Base-by-base conservation (phyloP, 768 basidiomycete species). In the Auricularia auricula-judae region DNA sequence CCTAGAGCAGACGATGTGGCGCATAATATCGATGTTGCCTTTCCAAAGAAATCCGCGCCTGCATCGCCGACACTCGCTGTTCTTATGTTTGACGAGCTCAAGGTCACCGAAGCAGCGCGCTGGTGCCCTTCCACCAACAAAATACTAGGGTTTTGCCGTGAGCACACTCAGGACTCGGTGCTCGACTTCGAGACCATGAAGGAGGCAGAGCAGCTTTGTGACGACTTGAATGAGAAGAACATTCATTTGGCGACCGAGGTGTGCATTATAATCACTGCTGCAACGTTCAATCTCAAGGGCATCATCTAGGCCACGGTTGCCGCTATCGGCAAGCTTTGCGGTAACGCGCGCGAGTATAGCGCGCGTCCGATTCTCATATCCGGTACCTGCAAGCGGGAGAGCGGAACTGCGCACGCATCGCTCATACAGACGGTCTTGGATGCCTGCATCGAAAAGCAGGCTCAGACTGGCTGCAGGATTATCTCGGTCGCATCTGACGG, bases 401-500 rank as follows among this genome's bases (percentile, higher is more conserved):
- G 36, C 47, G 72, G 65, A 7, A 0, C 7, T 1, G 62, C 65
- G 35, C 74, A 73, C 35, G 64, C 67, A 21, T 23, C 51, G 3
- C 61, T 76, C 8, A 63, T 76, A 18, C 34, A 64, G 10, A 68
- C 65, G 0, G 56, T 66, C 8, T 51, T 70, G 21, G 51, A 68
- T 8, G 70, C 68, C 10, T 62, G 60, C 56, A 14, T 3, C n/a
- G 1, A 16, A 16, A 10, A 21, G 11, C 14, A 5, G 5, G 16
- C 11, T 51, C 65, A 66, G 65, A 72, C 14, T 12, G 44, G 23
- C 18, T 29, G 29, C 29, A 12, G 1, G 43, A 34, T 65, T 3
- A 23, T 39, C n/a, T 68, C 54, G 4, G 64, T 76, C 29, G 69
- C 74, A 1, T 73, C 74, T 1, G 74, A 76, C 66, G 75, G 73